Percentiles rank a stretch among this genome's conserved stretches.
Evolutionary conservation across 2,329 filamentous ascomycete genomes (phyloP).

Genomic region (Epichloe glyceriae): DNA sequence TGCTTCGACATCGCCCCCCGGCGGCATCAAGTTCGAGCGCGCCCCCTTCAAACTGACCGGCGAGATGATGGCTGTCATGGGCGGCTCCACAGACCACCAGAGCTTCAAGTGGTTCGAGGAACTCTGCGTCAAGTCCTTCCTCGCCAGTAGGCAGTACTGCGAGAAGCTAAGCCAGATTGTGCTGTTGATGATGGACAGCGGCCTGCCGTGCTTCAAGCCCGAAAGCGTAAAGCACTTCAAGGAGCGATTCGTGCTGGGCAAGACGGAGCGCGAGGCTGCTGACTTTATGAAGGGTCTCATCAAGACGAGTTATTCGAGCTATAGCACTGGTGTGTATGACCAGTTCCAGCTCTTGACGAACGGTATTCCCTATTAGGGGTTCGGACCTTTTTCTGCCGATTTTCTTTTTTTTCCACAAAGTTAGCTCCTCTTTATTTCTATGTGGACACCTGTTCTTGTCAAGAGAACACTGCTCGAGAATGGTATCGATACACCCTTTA

Average conservation of each 20-base stretch:
- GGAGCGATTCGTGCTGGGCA: constrained; percentile 85
- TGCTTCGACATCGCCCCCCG: constrained; percentile 96
- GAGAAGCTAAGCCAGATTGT: constrained; percentile 87
- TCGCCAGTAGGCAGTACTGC: constrained; percentile 73
- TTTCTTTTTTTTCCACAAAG: background rate
- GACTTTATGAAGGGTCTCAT: constrained; percentile 87
- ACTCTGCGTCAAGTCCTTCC: constrained; percentile 87
- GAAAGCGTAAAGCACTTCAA: constrained; percentile 87
- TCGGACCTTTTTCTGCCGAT: background rate
- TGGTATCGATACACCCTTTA: no score
- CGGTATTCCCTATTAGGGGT: constrained; percentile 73
- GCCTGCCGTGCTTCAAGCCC: constrained; percentile 94
- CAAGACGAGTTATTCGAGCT: constrained; percentile 79
- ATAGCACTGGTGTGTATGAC: constrained; percentile 91
- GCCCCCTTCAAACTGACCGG: constrained; percentile 95
- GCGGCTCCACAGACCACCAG: constrained; percentile 70
- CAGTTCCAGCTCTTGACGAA: constrained; percentile 96
- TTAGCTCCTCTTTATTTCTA: background rate
- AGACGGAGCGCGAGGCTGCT: constrained; percentile 81
- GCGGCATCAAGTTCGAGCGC: constrained; percentile 93
- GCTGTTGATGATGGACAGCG: constrained; percentile 88
- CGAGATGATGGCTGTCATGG: constrained; percentile 99
- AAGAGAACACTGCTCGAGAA: no score
- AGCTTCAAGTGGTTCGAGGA: constrained; percentile 95
- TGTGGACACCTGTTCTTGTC: no score